These are phyloP conservation scores for Solanum hybrid DNA, from an alignment of 305 asterid species.

Conservation along the genomic window DNA sequence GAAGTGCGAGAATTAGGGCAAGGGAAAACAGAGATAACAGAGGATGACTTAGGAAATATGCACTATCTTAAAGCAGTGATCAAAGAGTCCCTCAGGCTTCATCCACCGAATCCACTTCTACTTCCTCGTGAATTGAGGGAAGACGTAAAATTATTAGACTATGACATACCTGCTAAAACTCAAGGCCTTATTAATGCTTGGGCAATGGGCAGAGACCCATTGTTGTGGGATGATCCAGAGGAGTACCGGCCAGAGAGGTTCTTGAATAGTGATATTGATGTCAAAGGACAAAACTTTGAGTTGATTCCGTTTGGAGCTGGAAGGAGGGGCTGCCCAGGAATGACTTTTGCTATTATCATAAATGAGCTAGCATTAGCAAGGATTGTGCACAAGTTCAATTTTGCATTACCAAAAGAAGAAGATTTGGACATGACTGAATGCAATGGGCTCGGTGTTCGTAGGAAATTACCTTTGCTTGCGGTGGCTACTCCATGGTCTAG, in stretches of 20 bases:
- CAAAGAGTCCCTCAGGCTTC: constrained; percentile 31
- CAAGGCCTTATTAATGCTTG: constrained; percentile 26
- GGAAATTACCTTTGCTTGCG: not conserved
- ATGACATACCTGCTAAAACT: constrained; percentile 18
- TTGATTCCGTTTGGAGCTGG: not conserved
- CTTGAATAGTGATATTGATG: not conserved
- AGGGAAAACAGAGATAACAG: constrained; percentile 8
- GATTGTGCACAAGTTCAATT: not conserved
- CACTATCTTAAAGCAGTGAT: constrained; percentile 28
- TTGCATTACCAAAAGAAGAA: not conserved
- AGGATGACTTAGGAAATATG: constrained; percentile 24
- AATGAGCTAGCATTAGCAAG: not conserved
- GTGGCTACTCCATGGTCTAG: not conserved
- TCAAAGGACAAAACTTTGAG: not conserved
- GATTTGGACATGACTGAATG: not conserved
- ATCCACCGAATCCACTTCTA: constrained; percentile 25
- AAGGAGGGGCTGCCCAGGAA: not conserved
- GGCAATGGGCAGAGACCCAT: constrained; percentile 26
- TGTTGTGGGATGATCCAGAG: not conserved
- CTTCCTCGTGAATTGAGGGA: constrained; percentile 16
- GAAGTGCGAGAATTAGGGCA: constrained; percentile 11
- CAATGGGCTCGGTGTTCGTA: not conserved
- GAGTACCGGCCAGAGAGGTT: not conserved
- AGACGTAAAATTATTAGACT: constrained; percentile 27
- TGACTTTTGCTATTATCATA: not conserved